Evolutionary conservation across 2,329 filamentous ascomycete species (phyloP), one percentile per base, ranked within the genome.

Genomic region (Pseudocercospora musae): DNA sequence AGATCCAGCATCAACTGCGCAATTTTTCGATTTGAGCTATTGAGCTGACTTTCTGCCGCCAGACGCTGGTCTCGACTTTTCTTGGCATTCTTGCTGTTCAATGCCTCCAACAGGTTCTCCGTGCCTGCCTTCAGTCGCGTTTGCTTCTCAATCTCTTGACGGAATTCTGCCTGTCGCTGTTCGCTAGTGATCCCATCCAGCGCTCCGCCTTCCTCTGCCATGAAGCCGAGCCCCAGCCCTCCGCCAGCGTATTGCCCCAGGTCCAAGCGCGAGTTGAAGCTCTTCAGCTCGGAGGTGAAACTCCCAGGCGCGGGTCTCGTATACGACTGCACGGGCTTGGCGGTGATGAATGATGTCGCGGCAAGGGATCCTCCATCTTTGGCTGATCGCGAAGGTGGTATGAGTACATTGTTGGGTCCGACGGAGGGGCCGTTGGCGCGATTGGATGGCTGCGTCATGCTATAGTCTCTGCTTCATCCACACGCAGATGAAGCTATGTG

Each of bases 91-190:
- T 99, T 99, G 49, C 88, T 85, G 75, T 97, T 92, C 68, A 99
- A 80, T 11, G 95, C 95, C 79, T 99, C 95, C 42, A 99, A 82
- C 85, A 99, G 88, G 75, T 99, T 99, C 81, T 99, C 95, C 62
- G 94, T 97, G 20, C 95, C 95, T 71, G 94, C 90, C 77, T 96
- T 97, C 75, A 99, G 98, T 82, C 98, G 98, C 79, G 93, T 88
- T 79, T 99, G 96, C 72, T 96, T 94, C 69, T 92, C 94, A 67
- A 99, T 89, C 72, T 89, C 86, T 70, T 97, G 93, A 72, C 89
- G 88, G 66, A 97, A 84, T 57, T 86, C 82, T 21, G 87, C 85
- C 71, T 96, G 87, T 44, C 87, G 85, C 76, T 92, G 87, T 75
- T 96, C 92, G 13, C 87, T 83, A 9, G 82, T 83, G 65, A 69